Percentiles rank a stretch among this genome's conserved stretches.
phyloP scores from a whole-genome alignment of 331 rosid genomes.

The Acacia concinna region DNA sequence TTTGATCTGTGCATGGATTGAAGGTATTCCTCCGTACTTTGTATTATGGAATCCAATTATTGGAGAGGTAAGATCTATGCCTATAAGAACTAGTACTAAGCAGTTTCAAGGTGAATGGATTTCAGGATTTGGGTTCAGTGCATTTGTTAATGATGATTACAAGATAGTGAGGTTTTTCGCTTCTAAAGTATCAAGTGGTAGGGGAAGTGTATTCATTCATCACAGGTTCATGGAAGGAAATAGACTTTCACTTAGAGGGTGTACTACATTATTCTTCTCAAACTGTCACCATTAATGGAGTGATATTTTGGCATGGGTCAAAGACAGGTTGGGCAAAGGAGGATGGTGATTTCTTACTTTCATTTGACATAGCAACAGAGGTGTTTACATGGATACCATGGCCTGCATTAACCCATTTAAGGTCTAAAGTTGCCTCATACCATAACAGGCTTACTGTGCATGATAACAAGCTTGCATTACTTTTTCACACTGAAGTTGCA shows the following conservation, averaged over 20 bases:
- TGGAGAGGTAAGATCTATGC: background rate
- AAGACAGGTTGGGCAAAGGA: background rate
- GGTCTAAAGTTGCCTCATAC: too few relatives aligned
- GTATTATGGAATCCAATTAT: conserved; percentile 31
- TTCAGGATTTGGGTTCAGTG: conserved; percentile 29
- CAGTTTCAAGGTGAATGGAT: too few relatives aligned
- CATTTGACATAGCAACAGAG: conserved; percentile 26
- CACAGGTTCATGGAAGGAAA: conserved; percentile 20
- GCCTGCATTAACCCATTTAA: background rate
- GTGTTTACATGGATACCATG: background rate
- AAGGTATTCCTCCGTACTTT: too few relatives aligned
- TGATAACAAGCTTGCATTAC: conserved; percentile 20
- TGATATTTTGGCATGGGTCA: conserved; percentile 22
- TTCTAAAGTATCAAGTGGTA: background rate
- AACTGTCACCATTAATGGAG: conserved; percentile 2
- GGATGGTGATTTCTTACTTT: background rate
- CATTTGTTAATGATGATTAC: conserved; percentile 29
- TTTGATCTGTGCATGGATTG: conserved; percentile 5
- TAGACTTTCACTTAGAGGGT: background rate
- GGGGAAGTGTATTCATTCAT: conserved; percentile 26
- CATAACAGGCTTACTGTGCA: background rate
- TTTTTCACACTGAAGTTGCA: background rate
- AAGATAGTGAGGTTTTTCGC: conserved; percentile 23
- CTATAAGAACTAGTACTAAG: background rate
- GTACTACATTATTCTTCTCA: background rate